Conservation (phyloP, 2,329 filamentous ascomycete species). For the Colletotrichum sojae region DNA sequence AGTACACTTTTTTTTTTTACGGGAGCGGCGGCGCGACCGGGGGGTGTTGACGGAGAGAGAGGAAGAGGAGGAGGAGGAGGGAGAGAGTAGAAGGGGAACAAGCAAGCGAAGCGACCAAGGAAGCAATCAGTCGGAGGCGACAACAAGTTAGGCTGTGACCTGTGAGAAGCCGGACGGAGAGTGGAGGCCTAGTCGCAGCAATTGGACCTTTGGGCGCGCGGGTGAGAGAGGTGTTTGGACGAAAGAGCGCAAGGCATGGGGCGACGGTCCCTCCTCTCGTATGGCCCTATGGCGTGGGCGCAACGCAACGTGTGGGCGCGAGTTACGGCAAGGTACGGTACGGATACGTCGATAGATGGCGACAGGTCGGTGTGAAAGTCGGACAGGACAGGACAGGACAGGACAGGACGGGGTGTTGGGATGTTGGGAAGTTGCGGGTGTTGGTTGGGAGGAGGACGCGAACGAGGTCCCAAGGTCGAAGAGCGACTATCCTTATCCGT, state of each 20-base stretch:
- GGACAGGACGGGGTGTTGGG: conserved; percentile 12
- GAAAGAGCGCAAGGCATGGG: conserved; percentile 33
- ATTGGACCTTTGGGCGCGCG: conserved; percentile 20
- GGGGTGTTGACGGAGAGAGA: not conserved
- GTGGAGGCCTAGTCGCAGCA: conserved; percentile 22
- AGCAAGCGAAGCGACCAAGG: conserved; percentile 23
- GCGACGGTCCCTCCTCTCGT: conserved; percentile 14
- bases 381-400: conserved; percentile 17
- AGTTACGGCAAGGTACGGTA: conserved; percentile 8
- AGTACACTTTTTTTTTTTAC: not conserved
- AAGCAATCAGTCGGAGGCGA: conserved; percentile 27
- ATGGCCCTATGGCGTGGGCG: conserved; percentile 12
- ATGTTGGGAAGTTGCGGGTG: conserved; percentile 19
- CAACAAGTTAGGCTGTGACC: conserved; percentile 11
- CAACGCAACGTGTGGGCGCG: conserved; percentile 14
- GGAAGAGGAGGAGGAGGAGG: not conserved
- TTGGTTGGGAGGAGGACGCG: not conserved
- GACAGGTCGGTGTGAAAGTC: conserved; percentile 39
- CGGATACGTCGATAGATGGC: conserved; percentile 10
- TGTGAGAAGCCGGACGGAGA: conserved; percentile 37
- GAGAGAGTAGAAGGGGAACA: conserved; percentile 2
- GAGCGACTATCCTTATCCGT: not conserved
- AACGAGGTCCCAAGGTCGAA: not conserved
- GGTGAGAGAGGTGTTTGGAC: conserved; percentile 29
- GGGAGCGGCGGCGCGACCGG: conserved; percentile 26